phyloP scores from a whole-genome alignment of 768 basidiomycete genomes.

The Lentinula detonsa region DNA sequence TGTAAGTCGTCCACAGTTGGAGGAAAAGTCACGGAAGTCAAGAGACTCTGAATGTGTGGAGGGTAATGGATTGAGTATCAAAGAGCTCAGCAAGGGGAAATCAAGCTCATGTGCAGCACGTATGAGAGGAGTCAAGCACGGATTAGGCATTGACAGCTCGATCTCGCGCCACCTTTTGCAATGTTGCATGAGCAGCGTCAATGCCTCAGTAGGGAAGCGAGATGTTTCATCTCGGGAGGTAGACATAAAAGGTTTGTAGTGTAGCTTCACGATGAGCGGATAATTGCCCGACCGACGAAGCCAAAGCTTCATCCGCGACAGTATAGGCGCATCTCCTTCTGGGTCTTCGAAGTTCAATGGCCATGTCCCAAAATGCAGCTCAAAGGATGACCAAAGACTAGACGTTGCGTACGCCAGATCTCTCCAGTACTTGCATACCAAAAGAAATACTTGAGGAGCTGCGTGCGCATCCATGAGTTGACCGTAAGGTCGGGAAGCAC shows the following conservation, averaged over 20 bases:
- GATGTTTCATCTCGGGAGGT: slow-evolving; percentile 8
- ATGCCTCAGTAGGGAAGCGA: slow-evolving; percentile 16
- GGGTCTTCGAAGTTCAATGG: slow-evolving; percentile 9
- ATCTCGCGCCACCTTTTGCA: slow-evolving; percentile 31
- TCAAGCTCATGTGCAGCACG: slow-evolving; percentile 12
- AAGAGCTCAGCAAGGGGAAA: slow-evolving; percentile 23
- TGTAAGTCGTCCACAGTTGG: slow-evolving; percentile 37
- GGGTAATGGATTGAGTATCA: slow-evolving; percentile 22
- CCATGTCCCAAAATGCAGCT: slow-evolving; percentile 20
- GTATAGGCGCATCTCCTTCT: neutral
- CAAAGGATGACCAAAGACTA: slow-evolving; percentile 42
- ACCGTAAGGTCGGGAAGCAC: slow-evolving; percentile 24
- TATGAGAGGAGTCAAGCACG: slow-evolving; percentile 17
- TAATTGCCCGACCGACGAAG: slow-evolving; percentile 27
- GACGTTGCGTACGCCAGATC: slow-evolving; percentile 30
- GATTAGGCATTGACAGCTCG: slow-evolving; percentile 25
- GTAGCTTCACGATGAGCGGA: slow-evolving; percentile 25
- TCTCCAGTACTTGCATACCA: slow-evolving; percentile 39
- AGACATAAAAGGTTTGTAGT: slow-evolving; percentile 16
- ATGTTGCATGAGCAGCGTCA: slow-evolving; percentile 25
- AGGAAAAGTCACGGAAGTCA: slow-evolving; percentile 17
- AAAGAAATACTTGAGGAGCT: slow-evolving; percentile 31
- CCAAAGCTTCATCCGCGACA: slow-evolving; percentile 24
- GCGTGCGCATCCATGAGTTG: slow-evolving; percentile 20
- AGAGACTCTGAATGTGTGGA: slow-evolving; percentile 16